Conservation (phyloP, 805 yeast species). For the Candida ascalaphidarum region DNA sequence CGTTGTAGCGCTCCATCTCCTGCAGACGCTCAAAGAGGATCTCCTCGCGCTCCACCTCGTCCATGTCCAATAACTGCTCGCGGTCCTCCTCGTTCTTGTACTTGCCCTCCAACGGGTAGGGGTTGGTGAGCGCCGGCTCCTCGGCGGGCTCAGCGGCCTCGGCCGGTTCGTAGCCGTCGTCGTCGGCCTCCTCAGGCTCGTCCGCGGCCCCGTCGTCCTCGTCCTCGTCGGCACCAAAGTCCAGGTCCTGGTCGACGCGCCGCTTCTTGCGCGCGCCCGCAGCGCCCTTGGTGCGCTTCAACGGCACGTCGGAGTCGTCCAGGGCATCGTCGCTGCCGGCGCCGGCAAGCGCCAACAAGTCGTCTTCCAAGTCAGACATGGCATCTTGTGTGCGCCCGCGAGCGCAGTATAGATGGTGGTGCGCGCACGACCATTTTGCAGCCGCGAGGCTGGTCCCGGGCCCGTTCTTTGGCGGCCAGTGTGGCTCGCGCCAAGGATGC, state of each 20-base stretch:
- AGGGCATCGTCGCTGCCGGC: conserved; percentile 40
- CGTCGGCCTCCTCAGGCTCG: conserved; percentile 11
- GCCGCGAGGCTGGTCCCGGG: too few relatives aligned
- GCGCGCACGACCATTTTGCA: too few relatives aligned
- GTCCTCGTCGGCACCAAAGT: conserved; percentile 17
- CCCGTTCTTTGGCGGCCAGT: too few relatives aligned
- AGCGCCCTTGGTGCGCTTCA: conserved; percentile 13
- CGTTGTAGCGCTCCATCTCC: conserved; percentile 82
- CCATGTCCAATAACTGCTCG: conserved; percentile 56
- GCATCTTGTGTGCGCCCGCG: not conserved
- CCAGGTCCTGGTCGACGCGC: conserved; percentile 12
- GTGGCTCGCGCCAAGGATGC: too few relatives aligned
- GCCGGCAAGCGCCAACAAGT: conserved; percentile 83
- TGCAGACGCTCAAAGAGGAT: conserved; percentile 88
- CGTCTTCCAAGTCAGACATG: conserved; percentile 89
- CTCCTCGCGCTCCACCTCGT: conserved; percentile 89
- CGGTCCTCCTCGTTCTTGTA: conserved; percentile 79
- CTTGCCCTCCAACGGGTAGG: conserved; percentile 91
- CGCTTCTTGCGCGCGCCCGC: conserved; percentile 21
- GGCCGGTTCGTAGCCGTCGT: conserved; percentile 17
- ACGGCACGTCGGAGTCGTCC: conserved; percentile 28
- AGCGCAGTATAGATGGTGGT: too few relatives aligned
- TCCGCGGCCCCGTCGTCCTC: conserved; percentile 22
- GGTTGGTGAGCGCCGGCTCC: conserved; percentile 43
- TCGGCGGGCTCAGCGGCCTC: conserved; percentile 22